A percentile compares a stretch with the other conserved stretches of the same genome.
Evolutionary conservation across 2,329 filamentous ascomycete genomes (phyloP).

Genomic region (Coniochaeta sp.): DNA sequence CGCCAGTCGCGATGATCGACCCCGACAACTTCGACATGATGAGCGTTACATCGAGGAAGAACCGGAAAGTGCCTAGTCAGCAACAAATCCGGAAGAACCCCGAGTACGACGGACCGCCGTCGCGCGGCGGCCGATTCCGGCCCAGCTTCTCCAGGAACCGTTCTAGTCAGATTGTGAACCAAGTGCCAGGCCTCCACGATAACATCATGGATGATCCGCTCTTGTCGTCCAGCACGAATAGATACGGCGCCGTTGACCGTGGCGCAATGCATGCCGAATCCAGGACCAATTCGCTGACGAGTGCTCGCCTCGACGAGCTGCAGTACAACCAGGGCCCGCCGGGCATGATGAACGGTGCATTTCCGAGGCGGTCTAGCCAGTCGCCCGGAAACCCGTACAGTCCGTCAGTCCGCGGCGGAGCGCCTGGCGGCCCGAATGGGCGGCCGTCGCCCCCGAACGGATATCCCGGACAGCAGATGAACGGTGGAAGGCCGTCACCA

Average conservation of each 20-base stretch:
- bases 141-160: constrained; percentile 65
- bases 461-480: constrained; percentile 28
- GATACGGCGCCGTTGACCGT: constrained; percentile 86
- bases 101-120: constrained; percentile 48
- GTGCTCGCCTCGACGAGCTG: constrained; percentile 68
- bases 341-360: constrained; percentile 48
- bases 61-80: constrained; percentile 62
- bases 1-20: constrained; percentile 64
- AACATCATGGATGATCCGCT: constrained; percentile 87
- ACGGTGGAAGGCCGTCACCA: constrained; percentile 63
- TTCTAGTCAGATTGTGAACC: constrained; percentile 68
- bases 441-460: constrained; percentile 56
- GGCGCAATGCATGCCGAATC: constrained; percentile 79
- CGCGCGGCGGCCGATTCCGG: constrained; percentile 46
- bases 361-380: constrained; percentile 73
- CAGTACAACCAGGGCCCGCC: constrained; percentile 39
- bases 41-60: constrained; percentile 92
- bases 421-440: constrained; percentile 32
- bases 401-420: constrained; percentile 48
- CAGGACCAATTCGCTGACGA: constrained; percentile 85
- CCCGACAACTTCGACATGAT: constrained; percentile 99
- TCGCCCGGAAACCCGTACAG: constrained; percentile 80
- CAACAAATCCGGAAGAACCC: constrained; percentile 77
- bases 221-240: constrained; percentile 87
- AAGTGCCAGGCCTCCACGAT: constrained; percentile 66